Evolutionary conservation across 805 yeast genomes (phyloP).

Genomic region (Lachancea lanzarotensis): DNA sequence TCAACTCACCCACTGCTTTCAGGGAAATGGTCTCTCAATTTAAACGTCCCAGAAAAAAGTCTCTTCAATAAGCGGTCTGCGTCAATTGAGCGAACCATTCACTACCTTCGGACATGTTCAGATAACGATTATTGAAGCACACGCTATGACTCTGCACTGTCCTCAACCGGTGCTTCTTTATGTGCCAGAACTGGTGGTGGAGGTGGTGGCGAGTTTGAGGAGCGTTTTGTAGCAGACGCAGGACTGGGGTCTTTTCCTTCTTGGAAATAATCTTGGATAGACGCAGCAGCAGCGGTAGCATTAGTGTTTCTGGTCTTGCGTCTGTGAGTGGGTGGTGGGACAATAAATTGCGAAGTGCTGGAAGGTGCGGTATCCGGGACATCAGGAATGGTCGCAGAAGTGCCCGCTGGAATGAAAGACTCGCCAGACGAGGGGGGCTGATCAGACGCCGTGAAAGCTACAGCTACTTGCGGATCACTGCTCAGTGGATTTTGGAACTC

Average conservation of each 20-base stretch:
- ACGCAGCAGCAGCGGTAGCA: slow-evolving; percentile 8
- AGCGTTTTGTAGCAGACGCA: slow-evolving; percentile 1
- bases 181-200: neutral
- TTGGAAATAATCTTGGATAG: slow-evolving; percentile 27
- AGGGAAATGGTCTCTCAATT: too few relatives aligned
- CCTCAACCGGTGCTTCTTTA: neutral
- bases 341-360: slow-evolving; percentile 5
- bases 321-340: slow-evolving; percentile 14
- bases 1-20: too few relatives aligned
- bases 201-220: slow-evolving; percentile 9
- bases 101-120: too few relatives aligned
- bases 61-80: too few relatives aligned
- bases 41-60: too few relatives aligned
- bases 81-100: too few relatives aligned
- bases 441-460: neutral
- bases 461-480: slow-evolving; percentile 2
- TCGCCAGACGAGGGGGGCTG: slow-evolving; percentile 14
- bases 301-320: slow-evolving; percentile 12
- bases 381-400: neutral
- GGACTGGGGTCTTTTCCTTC: slow-evolving; percentile 28
- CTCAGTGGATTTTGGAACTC: neutral
- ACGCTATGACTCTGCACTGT: neutral
- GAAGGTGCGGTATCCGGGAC: neutral
- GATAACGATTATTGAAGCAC: too few relatives aligned
- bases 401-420: slow-evolving; percentile 9